Percentiles rank a stretch among this genome's conserved stretches.
These are phyloP conservation scores for Poa pratensis DNA, from an alignment of 176 grass and related monocot genomes.

Conservation along the genomic window DNA sequence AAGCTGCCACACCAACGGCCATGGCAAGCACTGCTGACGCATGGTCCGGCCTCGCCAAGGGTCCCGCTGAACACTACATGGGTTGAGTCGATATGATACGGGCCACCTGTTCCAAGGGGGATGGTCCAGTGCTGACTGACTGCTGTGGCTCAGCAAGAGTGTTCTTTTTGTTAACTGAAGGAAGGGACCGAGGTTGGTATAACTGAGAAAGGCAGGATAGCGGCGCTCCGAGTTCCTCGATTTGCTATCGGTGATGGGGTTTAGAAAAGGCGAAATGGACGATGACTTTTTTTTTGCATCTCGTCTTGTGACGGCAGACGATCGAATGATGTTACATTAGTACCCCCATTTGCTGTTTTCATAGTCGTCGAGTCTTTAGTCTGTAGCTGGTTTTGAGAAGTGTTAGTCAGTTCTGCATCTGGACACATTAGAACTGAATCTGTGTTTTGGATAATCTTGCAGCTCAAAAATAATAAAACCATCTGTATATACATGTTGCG, in stretches of 20 bases:
- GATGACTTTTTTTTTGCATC: neutral
- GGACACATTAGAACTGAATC: neutral
- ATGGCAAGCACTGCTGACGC: slow-evolving; percentile 51
- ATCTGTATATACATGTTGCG: neutral
- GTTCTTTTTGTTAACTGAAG: neutral
- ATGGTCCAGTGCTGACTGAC: neutral
- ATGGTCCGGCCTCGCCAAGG: slow-evolving; percentile 16
- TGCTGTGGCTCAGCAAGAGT: slow-evolving; percentile 7
- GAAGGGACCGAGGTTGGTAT: slow-evolving; percentile 20
- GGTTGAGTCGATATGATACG: neutral
- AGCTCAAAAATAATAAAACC: neutral
- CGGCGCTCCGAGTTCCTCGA: slow-evolving; percentile 13
- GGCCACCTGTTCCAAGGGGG: neutral
- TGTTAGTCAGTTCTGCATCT: neutral
- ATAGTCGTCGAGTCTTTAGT: neutral
- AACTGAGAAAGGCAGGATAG: slow-evolving; percentile 9
- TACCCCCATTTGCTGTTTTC: neutral
- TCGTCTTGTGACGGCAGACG: neutral
- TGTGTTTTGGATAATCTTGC: neutral
- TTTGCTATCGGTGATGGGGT: neutral
- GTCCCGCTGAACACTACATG: slow-evolving; percentile 47
- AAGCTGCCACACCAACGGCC: slow-evolving; percentile 69
- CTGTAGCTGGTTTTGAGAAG: neutral
- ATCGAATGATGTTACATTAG: neutral
- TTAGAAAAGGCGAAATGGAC: neutral